A percentile compares a stretch with the other conserved stretches of the same genome.
Conservation (phyloP, 2,329 filamentous ascomycete genomes). For the Aspergillus floridensis region DNA sequence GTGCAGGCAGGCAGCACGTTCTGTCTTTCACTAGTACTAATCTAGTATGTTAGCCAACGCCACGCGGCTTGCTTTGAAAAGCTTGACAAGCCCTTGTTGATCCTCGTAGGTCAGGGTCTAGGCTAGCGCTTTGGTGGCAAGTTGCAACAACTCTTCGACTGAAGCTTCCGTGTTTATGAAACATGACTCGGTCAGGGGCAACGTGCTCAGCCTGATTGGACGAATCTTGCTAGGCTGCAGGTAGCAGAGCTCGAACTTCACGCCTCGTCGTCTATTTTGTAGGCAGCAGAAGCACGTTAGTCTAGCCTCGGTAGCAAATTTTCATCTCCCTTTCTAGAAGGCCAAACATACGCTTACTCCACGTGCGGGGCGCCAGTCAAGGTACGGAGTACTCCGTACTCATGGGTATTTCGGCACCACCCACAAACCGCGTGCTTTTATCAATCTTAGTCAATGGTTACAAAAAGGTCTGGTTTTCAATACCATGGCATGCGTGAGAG, state of each 20-base stretch:
- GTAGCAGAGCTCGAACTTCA: too few relatives aligned
- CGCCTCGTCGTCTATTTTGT: too few relatives aligned
- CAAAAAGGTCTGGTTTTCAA: too few relatives aligned
- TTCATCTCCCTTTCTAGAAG: not conserved
- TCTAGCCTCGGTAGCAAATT: not conserved
- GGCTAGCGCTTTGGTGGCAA: too few relatives aligned
- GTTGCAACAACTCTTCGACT: not conserved
- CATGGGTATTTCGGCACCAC: too few relatives aligned
- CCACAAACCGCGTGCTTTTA: too few relatives aligned
- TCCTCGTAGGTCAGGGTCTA: not conserved
- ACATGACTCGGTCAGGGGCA: not conserved
- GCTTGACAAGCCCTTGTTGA: not conserved
- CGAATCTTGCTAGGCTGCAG: not conserved
- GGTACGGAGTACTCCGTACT: too few relatives aligned
- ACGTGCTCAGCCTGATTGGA: not conserved
- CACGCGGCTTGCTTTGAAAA: not conserved
- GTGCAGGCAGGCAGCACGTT: not conserved
- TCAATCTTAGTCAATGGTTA: too few relatives aligned
- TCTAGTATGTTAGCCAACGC: not conserved
- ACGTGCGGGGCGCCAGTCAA: not conserved
- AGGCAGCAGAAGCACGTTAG: not conserved
- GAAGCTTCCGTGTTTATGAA: not conserved
- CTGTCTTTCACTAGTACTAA: not conserved
- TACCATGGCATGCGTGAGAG: too few relatives aligned
- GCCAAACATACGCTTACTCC: not conserved